Base-by-base conservation (phyloP, 1,284 basidiomycete genomes). In the Hypsizygus ulmarius region DNA sequence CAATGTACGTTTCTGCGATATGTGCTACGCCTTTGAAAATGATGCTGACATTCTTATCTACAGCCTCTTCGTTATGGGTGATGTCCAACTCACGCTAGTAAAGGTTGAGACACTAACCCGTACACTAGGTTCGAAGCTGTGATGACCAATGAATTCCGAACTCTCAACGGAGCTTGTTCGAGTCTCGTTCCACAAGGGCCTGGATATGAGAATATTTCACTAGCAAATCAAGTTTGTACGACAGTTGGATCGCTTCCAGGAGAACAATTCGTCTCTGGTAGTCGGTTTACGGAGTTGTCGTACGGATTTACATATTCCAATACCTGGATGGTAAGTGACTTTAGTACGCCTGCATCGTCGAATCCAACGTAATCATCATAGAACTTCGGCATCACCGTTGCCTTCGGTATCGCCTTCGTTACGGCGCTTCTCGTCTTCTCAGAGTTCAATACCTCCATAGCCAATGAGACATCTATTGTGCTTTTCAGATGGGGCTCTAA, bases 211-310 rank as follows among this genome's bases (percentile, higher is more conserved):
- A 66, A 65, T 43, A 59, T 74, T 12, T 57, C 60, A 0, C 47
- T 75, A 38, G 64, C 66, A 0, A 82, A 82, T 51, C 79, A 82
- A 60, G 74, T 77, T 5, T 82, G 81, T 55, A 74, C 80, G 2
- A 63, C 74, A 1, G 72, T 77, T 30, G 81, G 81, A 1, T 65
- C 80, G 0, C 48, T 60, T 0, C 59, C 72, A 0, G 79, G 76
- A 0, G 60, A 73, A 38, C 44, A 56, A 8, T 64, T 61, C 18
- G 76, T 82, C 16, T 58, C 69, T 35, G 81, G 81, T 0, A 70
- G 71, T 32, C 63, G 64, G 10, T 89, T 86, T 61, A 64, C 88
- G 36, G 56, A 64, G n/a, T 53, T 69, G 11, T 73, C 74, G 0
- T 80, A 70, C 55, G 71, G 66, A 0, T 88, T 82, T 64, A 58